Percentiles rank a stretch among this genome's conserved stretches.
Evolutionary conservation across 768 basidiomycete species (phyloP).

Genomic region (Sporobolomyces phaffii): DNA sequence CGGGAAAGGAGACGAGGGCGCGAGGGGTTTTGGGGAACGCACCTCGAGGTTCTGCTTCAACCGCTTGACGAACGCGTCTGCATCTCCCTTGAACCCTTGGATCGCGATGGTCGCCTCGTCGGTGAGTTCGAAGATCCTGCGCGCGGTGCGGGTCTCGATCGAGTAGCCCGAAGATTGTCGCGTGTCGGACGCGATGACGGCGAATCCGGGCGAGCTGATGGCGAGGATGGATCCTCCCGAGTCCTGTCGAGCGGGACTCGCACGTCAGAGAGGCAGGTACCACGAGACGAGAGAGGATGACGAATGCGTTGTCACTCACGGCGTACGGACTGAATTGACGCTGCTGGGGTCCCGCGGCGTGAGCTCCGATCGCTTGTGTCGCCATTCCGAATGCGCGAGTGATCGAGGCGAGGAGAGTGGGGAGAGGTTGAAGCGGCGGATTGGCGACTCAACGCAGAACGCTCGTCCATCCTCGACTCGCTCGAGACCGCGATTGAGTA

Average conservation of each 20-base stretch:
- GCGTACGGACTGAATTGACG: slow-evolving; percentile 35
- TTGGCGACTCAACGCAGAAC: too few relatives aligned
- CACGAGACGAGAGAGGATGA: neutral
- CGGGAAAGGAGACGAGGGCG: neutral
- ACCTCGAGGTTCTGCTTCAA: slow-evolving; percentile 94
- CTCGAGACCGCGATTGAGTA: too few relatives aligned
- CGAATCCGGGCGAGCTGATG: slow-evolving; percentile 87
- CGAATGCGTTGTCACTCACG: slow-evolving; percentile 1
- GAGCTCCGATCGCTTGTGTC: neutral
- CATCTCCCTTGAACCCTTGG: slow-evolving; percentile 95
- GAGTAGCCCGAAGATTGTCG: slow-evolving; percentile 93
- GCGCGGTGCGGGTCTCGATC: slow-evolving; percentile 95
- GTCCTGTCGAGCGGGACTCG: slow-evolving; percentile 22
- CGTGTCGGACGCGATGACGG: slow-evolving; percentile 93
- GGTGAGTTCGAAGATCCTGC: slow-evolving; percentile 83
- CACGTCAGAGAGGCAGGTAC: neutral
- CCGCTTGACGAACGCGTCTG: slow-evolving; percentile 94
- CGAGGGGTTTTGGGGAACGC: too few relatives aligned
- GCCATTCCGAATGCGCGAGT: neutral
- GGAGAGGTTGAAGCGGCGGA: neutral
- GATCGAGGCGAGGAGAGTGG: neutral
- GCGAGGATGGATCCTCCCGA: slow-evolving; percentile 91
- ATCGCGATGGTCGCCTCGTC: slow-evolving; percentile 73
- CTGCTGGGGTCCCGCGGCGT: neutral
- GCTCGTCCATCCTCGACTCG: too few relatives aligned